Evolutionary conservation across 1,284 basidiomycete species (phyloP).

Genomic region (Thelephora terrestris): DNA sequence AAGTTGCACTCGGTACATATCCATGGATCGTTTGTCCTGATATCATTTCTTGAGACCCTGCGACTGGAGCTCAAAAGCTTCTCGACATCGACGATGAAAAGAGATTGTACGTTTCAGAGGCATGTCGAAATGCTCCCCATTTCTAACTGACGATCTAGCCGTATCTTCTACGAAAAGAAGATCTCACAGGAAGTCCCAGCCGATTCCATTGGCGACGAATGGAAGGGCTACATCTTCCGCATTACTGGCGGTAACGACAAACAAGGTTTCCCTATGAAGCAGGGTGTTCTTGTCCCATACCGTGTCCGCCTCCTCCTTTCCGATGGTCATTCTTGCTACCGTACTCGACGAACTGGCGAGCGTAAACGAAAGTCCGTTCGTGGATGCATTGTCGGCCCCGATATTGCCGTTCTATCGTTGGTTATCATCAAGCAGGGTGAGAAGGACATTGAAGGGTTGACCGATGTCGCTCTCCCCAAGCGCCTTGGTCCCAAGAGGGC

Average conservation of each 20-base stretch:
- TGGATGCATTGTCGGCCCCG: slow-evolving; percentile 94
- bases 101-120: slow-evolving; percentile 52
- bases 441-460: slow-evolving; percentile 84
- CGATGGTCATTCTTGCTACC: slow-evolving; percentile 98
- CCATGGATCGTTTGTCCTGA: slow-evolving; percentile 2
- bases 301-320: slow-evolving; percentile 92
- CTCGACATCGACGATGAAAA: slow-evolving; percentile 92
- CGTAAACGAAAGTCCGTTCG: slow-evolving; percentile 98
- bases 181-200: slow-evolving; percentile 92
- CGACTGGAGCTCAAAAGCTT: slow-evolving; percentile 95
- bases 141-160: slow-evolving; percentile 35
- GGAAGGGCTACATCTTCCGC: slow-evolving; percentile 94
- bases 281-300: slow-evolving; percentile 92
- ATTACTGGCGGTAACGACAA: slow-evolving; percentile 97
- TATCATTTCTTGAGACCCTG: slow-evolving; percentile 51
- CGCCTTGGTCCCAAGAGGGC: slow-evolving; percentile 92
- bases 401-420: slow-evolving; percentile 91
- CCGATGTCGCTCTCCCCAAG: slow-evolving; percentile 91
- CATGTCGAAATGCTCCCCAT: neutral
- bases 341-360: slow-evolving; percentile 86
- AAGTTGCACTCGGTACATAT: slow-evolving; percentile 24
- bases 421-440: slow-evolving; percentile 98
- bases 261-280: slow-evolving; percentile 98
- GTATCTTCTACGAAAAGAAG: slow-evolving; percentile 94
- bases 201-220: slow-evolving; percentile 91